A percentile compares a stretch with the other conserved stretches of the same genome.
Evolutionary conservation across 1,284 basidiomycete genomes (phyloP).

Genomic region (Heliocybe sulcata): DNA sequence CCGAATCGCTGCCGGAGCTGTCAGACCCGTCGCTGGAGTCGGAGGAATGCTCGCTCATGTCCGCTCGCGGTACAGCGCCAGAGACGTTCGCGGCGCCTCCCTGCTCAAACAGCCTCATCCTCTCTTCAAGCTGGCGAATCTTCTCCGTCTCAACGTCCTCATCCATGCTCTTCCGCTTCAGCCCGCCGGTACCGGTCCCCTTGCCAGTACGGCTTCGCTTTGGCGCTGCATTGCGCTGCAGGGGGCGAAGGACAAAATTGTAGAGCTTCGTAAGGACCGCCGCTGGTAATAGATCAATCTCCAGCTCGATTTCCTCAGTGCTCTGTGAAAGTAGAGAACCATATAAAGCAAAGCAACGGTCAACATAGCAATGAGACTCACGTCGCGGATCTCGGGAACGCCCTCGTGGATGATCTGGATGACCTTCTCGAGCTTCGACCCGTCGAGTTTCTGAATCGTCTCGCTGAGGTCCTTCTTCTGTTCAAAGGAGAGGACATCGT

Average conservation of each 20-base stretch:
- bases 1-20: constrained; percentile 77
- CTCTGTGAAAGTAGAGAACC: constrained; percentile 43
- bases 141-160: constrained; percentile 86
- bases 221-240: constrained; percentile 41
- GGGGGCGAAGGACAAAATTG: constrained; percentile 83
- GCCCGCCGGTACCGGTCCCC: constrained; percentile 77
- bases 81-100: constrained; percentile 24
- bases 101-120: constrained; percentile 70
- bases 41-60: constrained; percentile 67
- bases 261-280: constrained; percentile 85
- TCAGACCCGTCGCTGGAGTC: constrained; percentile 63
- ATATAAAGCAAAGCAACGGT: constrained; percentile 4
- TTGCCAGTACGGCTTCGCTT: constrained; percentile 67
- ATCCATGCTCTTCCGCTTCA: constrained; percentile 89
- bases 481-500: constrained; percentile 76
- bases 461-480: constrained; percentile 97
- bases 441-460: constrained; percentile 79
- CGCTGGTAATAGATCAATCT: constrained; percentile 85
- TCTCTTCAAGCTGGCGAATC: constrained; percentile 80
- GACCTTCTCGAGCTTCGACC: constrained; percentile 72
- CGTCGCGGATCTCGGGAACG: constrained; percentile 82
- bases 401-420: constrained; percentile 90
- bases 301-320: constrained; percentile 94
- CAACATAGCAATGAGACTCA: constrained; percentile 35
- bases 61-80: constrained; percentile 21